Base-by-base conservation (phyloP, 176 grass and related monocot species). In the Cenchrus purpureus region DNA sequence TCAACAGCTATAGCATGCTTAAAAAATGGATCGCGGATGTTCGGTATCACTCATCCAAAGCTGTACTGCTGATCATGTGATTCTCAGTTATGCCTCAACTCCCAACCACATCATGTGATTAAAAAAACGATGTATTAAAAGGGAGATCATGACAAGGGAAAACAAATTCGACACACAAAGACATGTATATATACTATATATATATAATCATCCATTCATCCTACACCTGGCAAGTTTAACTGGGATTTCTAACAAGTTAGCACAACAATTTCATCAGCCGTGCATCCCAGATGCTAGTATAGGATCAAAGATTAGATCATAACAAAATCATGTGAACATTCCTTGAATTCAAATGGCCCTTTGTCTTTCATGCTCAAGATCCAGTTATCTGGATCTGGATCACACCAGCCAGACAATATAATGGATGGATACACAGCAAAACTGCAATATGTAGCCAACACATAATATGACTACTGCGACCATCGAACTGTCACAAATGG, bases 91-190 rank as follows among this genome's bases (percentile, higher is more conserved):
- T 31, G 37, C 5, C n/a, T 32, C 77, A 86, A 54, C 68, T 31
- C 37, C 16, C 71, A 87, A 76, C 79, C 3, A 29, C 2, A 79
- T 64, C 71, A 87, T 42, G 79, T 82, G 61, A 31, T 40, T 75
- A 48, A 8, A 13, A 34, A 51, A 2, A 6, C 52, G 34, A 69
- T 61, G 68, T 81, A 74, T 74, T 25, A 60, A 32, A 76, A 67
- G 14, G 58, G 64, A 14, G 42, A 72, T 2, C 44, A 45, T 45
- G 44, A 45, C 4, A 45, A 5, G 44, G 43, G 44, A 45, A 45
- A 45, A 45, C 4, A 45, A 45, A 45, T 45, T 5, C 43, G 44
- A 34, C 44, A 6, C 44, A 49, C 6, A 49, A 50, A 50, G 48
- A 50, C 10, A 50, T 49, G 46, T 10, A 49, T 8, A 50, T 11